Evolutionary conservation across 225 moss, liverwort and hornwort species (phyloP).

Genomic region (Physcomitrellopsis africana): DNA sequence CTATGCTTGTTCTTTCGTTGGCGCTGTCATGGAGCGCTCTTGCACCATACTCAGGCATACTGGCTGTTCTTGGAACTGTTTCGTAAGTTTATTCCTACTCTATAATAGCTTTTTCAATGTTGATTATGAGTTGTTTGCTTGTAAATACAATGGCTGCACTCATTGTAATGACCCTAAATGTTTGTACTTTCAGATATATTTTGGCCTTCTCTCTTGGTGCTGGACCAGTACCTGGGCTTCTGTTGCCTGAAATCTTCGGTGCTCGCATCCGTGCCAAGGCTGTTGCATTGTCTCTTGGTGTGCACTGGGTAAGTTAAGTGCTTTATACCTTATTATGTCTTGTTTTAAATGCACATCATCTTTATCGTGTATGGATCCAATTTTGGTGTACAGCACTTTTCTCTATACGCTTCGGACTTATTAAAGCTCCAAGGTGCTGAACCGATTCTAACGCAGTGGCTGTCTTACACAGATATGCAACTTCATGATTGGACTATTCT

Average conservation of each 20-base stretch:
- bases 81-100: conserved; percentile 62
- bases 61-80: conserved; percentile 93
- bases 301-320: conserved; percentile 78
- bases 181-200: conserved; percentile 60
- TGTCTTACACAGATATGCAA: conserved; percentile 65
- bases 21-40: conserved; percentile 88
- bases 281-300: conserved; percentile 83
- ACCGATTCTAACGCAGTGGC: conserved; percentile 17
- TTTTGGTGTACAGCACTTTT: not conserved
- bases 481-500: conserved; percentile 83
- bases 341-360: not conserved
- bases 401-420: not conserved
- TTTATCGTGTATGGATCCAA: not conserved
- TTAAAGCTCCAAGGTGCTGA: not conserved
- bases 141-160: not conserved
- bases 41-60: conserved; percentile 66
- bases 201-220: conserved; percentile 86
- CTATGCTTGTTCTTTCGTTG: conserved; percentile 83
- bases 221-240: conserved; percentile 89
- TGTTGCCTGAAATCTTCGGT: conserved; percentile 94
- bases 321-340: not conserved
- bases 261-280: conserved; percentile 92
- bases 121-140: not conserved
- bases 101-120: not conserved
- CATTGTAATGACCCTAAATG: not conserved